Evolutionary conservation across 2,329 filamentous ascomycete species (phyloP).

Genomic region (Microdochium nivale): DNA sequence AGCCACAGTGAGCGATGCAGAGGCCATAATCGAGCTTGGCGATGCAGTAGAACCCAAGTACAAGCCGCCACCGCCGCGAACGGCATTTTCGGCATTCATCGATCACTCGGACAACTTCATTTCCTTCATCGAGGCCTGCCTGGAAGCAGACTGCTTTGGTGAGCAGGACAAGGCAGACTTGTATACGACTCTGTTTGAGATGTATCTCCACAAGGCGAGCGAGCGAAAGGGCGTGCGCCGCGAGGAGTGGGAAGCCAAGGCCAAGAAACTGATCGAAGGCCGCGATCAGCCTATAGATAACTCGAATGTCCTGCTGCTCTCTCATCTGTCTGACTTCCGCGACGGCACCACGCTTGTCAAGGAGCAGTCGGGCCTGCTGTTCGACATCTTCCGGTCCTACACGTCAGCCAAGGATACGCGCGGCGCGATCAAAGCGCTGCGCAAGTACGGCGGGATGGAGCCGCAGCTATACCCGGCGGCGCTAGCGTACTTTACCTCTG

Average conservation of each 20-base stretch:
- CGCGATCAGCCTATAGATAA: slow-evolving; percentile 81
- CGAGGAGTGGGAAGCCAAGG: slow-evolving; percentile 81
- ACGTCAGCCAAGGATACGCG: slow-evolving; percentile 85
- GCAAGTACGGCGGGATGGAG: slow-evolving; percentile 86
- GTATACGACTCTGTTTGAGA: slow-evolving; percentile 93
- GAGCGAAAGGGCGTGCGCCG: slow-evolving; percentile 59
- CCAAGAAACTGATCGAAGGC: slow-evolving; percentile 78
- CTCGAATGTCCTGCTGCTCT: slow-evolving; percentile 87
- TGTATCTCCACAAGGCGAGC: slow-evolving; percentile 88
- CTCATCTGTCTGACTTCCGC: slow-evolving; percentile 81
- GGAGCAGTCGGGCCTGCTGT: slow-evolving; percentile 83
- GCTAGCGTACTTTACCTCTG: slow-evolving; percentile 86
- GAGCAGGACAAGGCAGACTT: slow-evolving; percentile 74
- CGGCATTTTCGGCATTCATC: slow-evolving; percentile 92
- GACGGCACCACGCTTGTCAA: slow-evolving; percentile 89
- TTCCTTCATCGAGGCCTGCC: slow-evolving; percentile 80
- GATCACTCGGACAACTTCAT: slow-evolving; percentile 92
- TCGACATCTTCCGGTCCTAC: slow-evolving; percentile 95
- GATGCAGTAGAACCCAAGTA: slow-evolving; percentile 49
- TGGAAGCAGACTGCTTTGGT: slow-evolving; percentile 62
- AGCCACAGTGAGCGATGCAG: slow-evolving; percentile 43
- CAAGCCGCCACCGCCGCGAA: slow-evolving; percentile 71
- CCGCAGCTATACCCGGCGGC: slow-evolving; percentile 89
- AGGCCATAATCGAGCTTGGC: slow-evolving; percentile 41
- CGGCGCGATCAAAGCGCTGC: slow-evolving; percentile 80